A percentile compares a stretch with the other conserved stretches of the same genome.
Evolutionary conservation across 495 filamentous ascomycete species (phyloP).

Genomic region (Penicillium parvum): DNA sequence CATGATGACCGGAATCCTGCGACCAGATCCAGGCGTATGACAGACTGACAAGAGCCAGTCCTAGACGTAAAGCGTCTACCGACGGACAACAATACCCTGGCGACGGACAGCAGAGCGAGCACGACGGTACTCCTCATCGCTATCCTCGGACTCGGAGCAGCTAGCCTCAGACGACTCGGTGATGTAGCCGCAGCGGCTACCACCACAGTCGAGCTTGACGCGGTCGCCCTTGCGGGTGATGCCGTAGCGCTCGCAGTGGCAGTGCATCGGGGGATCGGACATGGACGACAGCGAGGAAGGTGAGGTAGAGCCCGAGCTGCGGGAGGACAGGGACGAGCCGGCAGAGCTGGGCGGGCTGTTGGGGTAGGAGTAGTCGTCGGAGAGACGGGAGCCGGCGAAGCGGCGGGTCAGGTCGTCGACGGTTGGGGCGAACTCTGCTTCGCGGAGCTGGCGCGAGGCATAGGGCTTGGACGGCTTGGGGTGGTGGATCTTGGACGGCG

Average conservation of each 20-base stretch:
- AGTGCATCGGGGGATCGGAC: conserved; percentile 65
- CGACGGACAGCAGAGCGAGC: conserved; percentile 54
- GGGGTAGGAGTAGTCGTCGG: conserved; percentile 61
- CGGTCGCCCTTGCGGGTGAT: conserved; percentile 89
- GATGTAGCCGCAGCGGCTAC: conserved; percentile 74
- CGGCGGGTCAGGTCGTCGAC: conserved; percentile 69
- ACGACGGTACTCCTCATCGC: conserved; percentile 53
- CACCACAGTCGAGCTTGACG: conserved; percentile 92
- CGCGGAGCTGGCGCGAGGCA: conserved; percentile 78
- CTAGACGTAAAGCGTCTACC: conserved; percentile 18
- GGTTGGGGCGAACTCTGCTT: conserved; percentile 65
- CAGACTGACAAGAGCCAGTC: neutral
- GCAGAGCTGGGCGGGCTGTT: conserved; percentile 66
- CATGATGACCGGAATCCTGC: conserved; percentile 15
- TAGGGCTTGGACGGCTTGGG: conserved; percentile 86
- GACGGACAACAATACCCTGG: conserved; percentile 72
- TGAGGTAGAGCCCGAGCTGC: conserved; percentile 65
- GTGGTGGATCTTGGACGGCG: conserved; percentile 80
- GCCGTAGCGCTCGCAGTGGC: conserved; percentile 91
- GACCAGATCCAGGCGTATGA: conserved; percentile 14
- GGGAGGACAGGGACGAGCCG: conserved; percentile 70
- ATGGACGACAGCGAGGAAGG: conserved; percentile 69
- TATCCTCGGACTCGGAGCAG: conserved; percentile 54
- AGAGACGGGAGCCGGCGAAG: conserved; percentile 67
- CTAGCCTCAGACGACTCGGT: conserved; percentile 50